Percentiles rank a stretch among this genome's conserved stretches.
Conservation (phyloP, 2,329 filamentous ascomycete species). For the Alternaria consortialis region DNA sequence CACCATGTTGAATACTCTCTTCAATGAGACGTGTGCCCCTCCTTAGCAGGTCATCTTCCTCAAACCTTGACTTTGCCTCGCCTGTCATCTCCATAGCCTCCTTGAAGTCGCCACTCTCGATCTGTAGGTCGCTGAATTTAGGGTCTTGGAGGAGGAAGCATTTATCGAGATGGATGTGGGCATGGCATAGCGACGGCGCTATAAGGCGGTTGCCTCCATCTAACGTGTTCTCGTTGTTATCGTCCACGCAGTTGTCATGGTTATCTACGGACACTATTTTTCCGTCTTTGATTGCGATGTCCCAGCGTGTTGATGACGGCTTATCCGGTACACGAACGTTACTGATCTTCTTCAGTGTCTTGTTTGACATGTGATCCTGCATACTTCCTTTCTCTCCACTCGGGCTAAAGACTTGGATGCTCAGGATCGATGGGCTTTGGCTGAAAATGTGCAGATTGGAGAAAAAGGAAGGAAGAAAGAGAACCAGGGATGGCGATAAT, state of each 20-base stretch:
- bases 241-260: constrained; percentile 27
- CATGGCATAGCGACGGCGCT: constrained; percentile 70
- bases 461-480: constrained; percentile 39
- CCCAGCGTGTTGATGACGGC: constrained; percentile 46
- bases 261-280: constrained; percentile 45
- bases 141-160: constrained; percentile 67
- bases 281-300: constrained; percentile 47
- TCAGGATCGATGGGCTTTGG: neutral
- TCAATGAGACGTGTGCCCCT: constrained; percentile 72
- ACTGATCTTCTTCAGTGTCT: constrained; percentile 38
- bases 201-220: constrained; percentile 55
- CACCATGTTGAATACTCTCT: constrained; percentile 70
- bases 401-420: neutral
- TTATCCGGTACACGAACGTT: constrained; percentile 48
- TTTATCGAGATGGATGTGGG: constrained; percentile 77
- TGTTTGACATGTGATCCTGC: constrained; percentile 16
- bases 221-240: constrained; percentile 46
- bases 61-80: constrained; percentile 71
- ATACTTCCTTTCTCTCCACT: constrained; percentile 8
- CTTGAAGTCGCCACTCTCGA: constrained; percentile 67
- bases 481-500: constrained; percentile 16
- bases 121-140: constrained; percentile 68
- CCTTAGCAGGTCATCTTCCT: constrained; percentile 67
- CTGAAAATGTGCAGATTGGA: too few relatives aligned
- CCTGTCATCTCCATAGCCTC: constrained; percentile 70